Base-by-base conservation (phyloP, 2,329 filamentous ascomycete genomes). In the Epichloe hybrida region DNA sequence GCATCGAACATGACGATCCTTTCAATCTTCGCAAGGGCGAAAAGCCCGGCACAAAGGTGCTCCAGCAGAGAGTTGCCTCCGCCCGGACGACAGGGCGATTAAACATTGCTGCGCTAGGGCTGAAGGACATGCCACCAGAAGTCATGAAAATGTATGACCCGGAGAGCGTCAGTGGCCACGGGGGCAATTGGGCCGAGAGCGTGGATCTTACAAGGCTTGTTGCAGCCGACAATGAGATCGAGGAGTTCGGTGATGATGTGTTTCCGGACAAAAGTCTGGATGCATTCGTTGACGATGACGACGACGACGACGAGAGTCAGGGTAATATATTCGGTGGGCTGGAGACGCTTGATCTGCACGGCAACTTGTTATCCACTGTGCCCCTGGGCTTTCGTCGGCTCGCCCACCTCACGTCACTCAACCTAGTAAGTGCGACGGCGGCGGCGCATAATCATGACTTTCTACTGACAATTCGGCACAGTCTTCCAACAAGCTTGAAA, bases 101-200 rank as follows among this genome's bases (percentile, higher is more conserved):
- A 39, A 96, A 96, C 56, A 90, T 98, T 61, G 84, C 90, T 1
- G 89, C 86, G 0, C 77, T 97, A 74, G 80, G 81, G 1, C 67
- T 98, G 39, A 85, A 81, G 54, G 76, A 84, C 52, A 85, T 98
- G 3, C 93, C 93, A 0, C 67, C 78, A 1, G 87, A 94, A 61
- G 86, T 97, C 0, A 71, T 95, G 68, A 80, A 82, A 50, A 97
- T 97, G 90, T 97, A 96, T 64, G 86, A 89, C 58, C 73, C 87
- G 17, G 82, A 89, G 49, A 75, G 78, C 1, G 75, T 81, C 50
- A 79, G 83, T 38, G 73, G 72, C 12, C 71, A 76, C 21, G 80
- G 77, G 37, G 77, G 81, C 11, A 80, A 83, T 36, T 97, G 93
- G 93, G 89, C 89, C 2, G 91, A 97, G 66, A 84, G 86, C 53